Evolutionary conservation across 768 basidiomycete species (phyloP).

Genomic region (Boletus rubropictus): DNA sequence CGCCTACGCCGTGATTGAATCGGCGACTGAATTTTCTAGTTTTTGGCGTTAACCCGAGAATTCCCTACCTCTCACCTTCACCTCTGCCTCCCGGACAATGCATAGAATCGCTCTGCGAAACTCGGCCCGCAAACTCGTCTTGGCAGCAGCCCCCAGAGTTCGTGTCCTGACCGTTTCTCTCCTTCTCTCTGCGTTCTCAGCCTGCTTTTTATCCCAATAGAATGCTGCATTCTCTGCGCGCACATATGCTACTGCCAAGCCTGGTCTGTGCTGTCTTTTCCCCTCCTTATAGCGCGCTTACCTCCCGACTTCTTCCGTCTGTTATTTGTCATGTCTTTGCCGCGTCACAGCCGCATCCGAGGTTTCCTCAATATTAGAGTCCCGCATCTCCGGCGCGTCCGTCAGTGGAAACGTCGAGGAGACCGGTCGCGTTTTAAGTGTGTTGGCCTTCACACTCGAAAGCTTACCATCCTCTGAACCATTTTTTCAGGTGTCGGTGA

Average conservation of each 20-base stretch:
- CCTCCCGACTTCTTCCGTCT: constrained; percentile 9
- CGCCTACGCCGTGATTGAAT: constrained; percentile 20
- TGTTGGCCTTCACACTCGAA: constrained; percentile 29
- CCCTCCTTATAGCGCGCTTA: constrained; percentile 4
- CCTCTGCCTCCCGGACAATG: constrained; percentile 51
- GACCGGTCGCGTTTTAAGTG: constrained; percentile 97
- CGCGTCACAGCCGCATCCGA: constrained; percentile 84
- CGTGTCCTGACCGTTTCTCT: constrained; percentile 13
- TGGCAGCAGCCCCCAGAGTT: constrained; percentile 66
- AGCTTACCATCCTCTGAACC: constrained; percentile 6
- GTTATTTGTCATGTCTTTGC: background rate
- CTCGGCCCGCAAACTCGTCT: constrained; percentile 70
- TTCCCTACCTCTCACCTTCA: constrained; percentile 40
- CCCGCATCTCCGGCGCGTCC: constrained; percentile 90
- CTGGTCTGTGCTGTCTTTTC: constrained; percentile 54
- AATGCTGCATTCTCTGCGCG: constrained; percentile 53
- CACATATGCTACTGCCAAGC: constrained; percentile 96
- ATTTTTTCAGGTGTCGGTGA: constrained; percentile 83
- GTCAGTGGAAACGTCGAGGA: constrained; percentile 95
- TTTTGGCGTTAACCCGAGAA: constrained; percentile 33
- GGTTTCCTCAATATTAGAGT: constrained; percentile 98
- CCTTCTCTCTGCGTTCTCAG: constrained; percentile 3
- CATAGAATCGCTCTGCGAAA: constrained; percentile 84
- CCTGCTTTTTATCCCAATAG: constrained; percentile 22
- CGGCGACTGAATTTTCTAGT: constrained; percentile 29